Base-by-base conservation (phyloP, 805 yeast genomes). In the Kurtzmaniella fragi region DNA sequence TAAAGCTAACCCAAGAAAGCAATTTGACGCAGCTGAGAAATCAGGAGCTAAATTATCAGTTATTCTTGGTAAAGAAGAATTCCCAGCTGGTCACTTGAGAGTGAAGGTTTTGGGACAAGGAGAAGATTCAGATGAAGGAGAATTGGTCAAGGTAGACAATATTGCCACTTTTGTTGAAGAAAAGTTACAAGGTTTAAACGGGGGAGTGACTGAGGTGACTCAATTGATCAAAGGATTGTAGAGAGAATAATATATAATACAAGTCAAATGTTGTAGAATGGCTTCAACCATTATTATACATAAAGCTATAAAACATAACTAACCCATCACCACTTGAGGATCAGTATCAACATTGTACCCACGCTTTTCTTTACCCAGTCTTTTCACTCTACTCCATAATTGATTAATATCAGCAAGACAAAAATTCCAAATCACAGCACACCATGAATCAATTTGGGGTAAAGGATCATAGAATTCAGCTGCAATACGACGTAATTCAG, bases 1-100 rank as follows among this genome's bases (percentile, higher is more conserved):
- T 40, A 93, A 93, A 70, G 95, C 95, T 40, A 93, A 93, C 62
- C 84, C 89, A 42, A 83, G 95, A 61, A 93, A 91, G 63, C 99
- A 93, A 67, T 93, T 93, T 48, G 98, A 91, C 53, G 95, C 96
- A 37, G 98, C 99, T 32, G 99, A 93, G 53, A 90, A 87, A 64
- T 70, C 88, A 2, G 98, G 96, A 17, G 87, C 95, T 52, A 82
- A 89, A 42, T 52, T 89, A 33, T 96, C 93, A 10, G 95, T 93
- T 32, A 93, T 93, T 49, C 71, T 93, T 41, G 99, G 99, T 53
- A 95, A 91, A 61, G 97, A 93, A 61, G 99, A 93, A 65, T 89
- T 66, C 53, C 77, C 80, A 14, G 79, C 77, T 47, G 96, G 96
- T 15, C 75, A 82, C 44, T 71, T 90, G 43, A 82, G 96, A 69